Percentiles rank a stretch among this genome's conserved stretches.
These are phyloP conservation scores for Sordariomycetes sp. DNA, from an alignment of 2,329 filamentous ascomycete species.

Conservation along the genomic window DNA sequence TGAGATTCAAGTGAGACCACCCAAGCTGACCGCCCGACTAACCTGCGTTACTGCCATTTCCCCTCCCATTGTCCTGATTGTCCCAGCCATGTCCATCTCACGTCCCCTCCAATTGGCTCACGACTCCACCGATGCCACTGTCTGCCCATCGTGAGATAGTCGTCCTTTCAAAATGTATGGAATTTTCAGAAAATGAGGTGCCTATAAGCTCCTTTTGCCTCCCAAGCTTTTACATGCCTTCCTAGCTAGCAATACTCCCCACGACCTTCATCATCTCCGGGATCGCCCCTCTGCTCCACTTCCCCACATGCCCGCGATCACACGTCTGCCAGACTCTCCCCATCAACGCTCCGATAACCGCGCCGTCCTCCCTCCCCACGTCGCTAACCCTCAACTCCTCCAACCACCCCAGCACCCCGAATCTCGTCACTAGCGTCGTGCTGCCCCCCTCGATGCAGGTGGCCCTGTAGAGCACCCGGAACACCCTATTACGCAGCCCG, in stretches of 20 bases:
- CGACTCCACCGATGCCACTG: too few species aligned
- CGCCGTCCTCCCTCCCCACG: slow-evolving; percentile 38
- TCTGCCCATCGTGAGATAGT: too few species aligned
- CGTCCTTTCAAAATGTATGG: too few species aligned
- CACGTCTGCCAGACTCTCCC: slow-evolving; percentile 52
- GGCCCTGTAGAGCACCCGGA: slow-evolving; percentile 55
- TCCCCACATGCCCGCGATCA: slow-evolving; percentile 36
- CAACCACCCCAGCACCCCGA: slow-evolving; percentile 67
- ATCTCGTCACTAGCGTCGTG: slow-evolving; percentile 69
- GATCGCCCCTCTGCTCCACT: slow-evolving; percentile 8
- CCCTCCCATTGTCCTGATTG: too few species aligned
- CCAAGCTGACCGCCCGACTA: too few species aligned
- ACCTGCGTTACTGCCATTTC: too few species aligned
- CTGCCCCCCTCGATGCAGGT: slow-evolving; percentile 61
- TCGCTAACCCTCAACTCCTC: slow-evolving; percentile 4
- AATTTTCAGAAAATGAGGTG: background rate
- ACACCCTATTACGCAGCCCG: slow-evolving; percentile 47
- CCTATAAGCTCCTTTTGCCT: background rate
- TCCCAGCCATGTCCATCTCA: too few species aligned
- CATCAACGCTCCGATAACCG: slow-evolving; percentile 43
- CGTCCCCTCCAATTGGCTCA: too few species aligned
- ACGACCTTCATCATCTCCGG: background rate
- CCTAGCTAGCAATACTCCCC: background rate
- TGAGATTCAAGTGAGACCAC: too few species aligned
- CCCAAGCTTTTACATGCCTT: background rate